Evolutionary conservation across 805 yeast genomes (phyloP).

Genomic region (Candida quercuum): DNA sequence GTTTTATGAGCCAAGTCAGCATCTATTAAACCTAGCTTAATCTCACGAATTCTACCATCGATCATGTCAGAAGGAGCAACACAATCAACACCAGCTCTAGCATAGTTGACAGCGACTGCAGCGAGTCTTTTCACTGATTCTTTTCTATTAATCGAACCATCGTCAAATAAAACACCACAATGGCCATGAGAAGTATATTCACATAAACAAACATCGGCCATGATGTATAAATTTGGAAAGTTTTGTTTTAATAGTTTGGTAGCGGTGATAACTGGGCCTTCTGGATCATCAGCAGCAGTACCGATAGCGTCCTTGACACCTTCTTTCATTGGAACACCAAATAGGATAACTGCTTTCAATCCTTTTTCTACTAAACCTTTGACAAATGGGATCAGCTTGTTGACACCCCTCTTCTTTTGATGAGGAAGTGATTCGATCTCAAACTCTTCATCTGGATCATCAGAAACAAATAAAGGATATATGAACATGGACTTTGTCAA

Average conservation of each 20-base stretch:
- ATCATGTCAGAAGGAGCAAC: slow-evolving; percentile 98
- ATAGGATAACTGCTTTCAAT: slow-evolving; percentile 75
- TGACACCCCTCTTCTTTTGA: slow-evolving; percentile 82
- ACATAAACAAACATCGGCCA: slow-evolving; percentile 95
- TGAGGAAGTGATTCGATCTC: slow-evolving; percentile 77
- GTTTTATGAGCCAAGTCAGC: slow-evolving; percentile 83
- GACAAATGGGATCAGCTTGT: slow-evolving; percentile 71
- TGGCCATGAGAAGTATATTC: slow-evolving; percentile 98
- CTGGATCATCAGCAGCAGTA: slow-evolving; percentile 90
- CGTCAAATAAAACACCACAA: slow-evolving; percentile 86
- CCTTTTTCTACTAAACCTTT: slow-evolving; percentile 72
- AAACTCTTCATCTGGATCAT: slow-evolving; percentile 73
- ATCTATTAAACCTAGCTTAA: slow-evolving; percentile 76
- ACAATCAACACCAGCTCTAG: slow-evolving; percentile 90
- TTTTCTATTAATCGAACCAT: slow-evolving; percentile 77
- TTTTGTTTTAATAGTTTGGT: slow-evolving; percentile 55
- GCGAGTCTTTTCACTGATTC: slow-evolving; percentile 77
- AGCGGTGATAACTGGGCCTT: slow-evolving; percentile 88
- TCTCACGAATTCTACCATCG: slow-evolving; percentile 88
- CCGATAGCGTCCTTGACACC: slow-evolving; percentile 79
- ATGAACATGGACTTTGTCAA: slow-evolving; percentile 85
- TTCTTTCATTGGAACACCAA: slow-evolving; percentile 81
- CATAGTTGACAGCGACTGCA: slow-evolving; percentile 92
- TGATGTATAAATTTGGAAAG: slow-evolving; percentile 80
- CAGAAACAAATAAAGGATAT: slow-evolving; percentile 85